Conservation (phyloP, 495 filamentous ascomycete genomes). For the Penicillium angulare region DNA sequence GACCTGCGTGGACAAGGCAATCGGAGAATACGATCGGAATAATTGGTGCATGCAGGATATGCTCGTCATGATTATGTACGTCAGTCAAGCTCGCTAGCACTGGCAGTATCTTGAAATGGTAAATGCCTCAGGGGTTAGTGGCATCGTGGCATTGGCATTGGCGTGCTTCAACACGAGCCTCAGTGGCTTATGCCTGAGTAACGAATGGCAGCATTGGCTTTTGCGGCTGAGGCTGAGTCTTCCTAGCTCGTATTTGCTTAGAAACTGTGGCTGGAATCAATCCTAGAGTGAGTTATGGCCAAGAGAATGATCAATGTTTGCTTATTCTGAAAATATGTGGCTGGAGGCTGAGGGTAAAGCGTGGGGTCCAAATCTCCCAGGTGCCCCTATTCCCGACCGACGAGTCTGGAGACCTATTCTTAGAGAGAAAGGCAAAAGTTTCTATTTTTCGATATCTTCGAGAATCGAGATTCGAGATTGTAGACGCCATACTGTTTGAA, state of each 20-base stretch:
- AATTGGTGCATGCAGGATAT: no score
- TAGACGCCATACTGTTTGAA: no score
- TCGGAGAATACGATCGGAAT: no score
- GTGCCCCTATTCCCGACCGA: not conserved
- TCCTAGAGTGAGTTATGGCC: no score
- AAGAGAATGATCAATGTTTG: not conserved
- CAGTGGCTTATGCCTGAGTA: constrained; percentile 25
- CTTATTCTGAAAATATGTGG: constrained; percentile 14
- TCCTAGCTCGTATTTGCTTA: not conserved
- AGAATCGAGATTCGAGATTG: no score
- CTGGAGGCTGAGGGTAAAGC: constrained; percentile 14
- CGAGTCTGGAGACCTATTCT: constrained; percentile 16
- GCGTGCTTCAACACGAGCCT: not conserved
- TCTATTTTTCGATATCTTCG: constrained; percentile 14
- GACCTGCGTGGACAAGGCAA: no score
- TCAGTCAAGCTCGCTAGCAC: no score
- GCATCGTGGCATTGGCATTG: no score
- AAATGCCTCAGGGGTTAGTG: no score
- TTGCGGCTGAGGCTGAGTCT: constrained; percentile 24
- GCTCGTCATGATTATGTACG: not conserved
- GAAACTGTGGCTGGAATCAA: no score
- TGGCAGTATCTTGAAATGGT: no score
- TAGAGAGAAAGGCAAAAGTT: constrained; percentile 3
- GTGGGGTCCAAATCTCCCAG: constrained; percentile 18
- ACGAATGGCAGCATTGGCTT: not conserved